These are phyloP conservation scores for Sisymbrium irio DNA, from an alignment of 345 rosid genomes.

Conservation along the genomic window DNA sequence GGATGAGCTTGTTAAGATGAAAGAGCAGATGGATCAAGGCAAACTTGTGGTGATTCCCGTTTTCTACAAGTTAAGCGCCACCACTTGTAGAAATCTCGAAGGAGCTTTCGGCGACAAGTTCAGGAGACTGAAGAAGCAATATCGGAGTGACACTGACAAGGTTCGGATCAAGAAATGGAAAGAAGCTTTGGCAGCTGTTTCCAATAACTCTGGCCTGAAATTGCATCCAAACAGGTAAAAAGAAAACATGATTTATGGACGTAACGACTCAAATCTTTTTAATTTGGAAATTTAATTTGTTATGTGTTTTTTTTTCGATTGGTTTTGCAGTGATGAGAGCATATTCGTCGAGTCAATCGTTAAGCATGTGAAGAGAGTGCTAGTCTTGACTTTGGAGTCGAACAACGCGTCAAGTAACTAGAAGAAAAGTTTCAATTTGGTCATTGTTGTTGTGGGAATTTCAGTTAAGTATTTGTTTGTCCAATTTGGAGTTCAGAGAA, in stretches of 20 bases:
- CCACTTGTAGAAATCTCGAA: background rate
- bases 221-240: background rate
- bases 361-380: background rate
- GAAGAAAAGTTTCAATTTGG: too few species aligned
- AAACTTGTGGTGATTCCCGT: background rate
- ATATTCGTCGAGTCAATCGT: background rate
- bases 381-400: background rate
- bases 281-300: too few species aligned
- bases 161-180: background rate
- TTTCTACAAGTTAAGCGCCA: background rate
- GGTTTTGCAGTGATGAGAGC: background rate
- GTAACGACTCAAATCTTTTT: too few species aligned
- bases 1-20: conserved; percentile 6
- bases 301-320: background rate
- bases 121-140: background rate
- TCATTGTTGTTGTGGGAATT: too few species aligned
- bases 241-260: too few species aligned
- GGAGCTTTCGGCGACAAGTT: conserved; percentile 8
- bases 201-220: background rate
- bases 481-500: too few species aligned
- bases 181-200: background rate
- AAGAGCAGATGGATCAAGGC: background rate
- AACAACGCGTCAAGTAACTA: too few species aligned
- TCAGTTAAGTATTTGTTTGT: too few species aligned
- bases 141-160: background rate